Evolutionary conservation across 129 eudicot species (phyloP).

Genomic region (Ambrosia trifida): DNA sequence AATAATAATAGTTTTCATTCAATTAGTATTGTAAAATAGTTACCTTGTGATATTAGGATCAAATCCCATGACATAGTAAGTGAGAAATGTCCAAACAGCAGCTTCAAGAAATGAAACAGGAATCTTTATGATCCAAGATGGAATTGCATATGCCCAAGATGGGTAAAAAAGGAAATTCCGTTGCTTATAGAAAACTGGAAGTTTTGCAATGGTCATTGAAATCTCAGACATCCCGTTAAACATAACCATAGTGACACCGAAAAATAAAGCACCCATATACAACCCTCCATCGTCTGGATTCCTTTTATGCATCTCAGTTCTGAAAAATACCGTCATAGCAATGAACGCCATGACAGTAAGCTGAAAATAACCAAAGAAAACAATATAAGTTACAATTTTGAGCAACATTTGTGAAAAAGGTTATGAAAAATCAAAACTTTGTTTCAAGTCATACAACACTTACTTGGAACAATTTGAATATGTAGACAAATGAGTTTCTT

Average conservation of each 20-base stretch:
- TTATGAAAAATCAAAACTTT: background rate
- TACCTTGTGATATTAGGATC: constrained; percentile 83
- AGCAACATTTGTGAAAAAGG: background rate
- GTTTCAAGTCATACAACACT: constrained; percentile 5
- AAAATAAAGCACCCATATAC: constrained; percentile 53
- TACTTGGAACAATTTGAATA: constrained; percentile 55
- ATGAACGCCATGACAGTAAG: constrained; percentile 44
- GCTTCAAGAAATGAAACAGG: constrained; percentile 65
- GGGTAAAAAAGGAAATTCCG: constrained; percentile 81
- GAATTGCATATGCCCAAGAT: constrained; percentile 73
- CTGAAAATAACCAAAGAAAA: constrained; percentile 36
- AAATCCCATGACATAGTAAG: constrained; percentile 73
- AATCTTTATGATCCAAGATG: constrained; percentile 65
- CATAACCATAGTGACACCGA: constrained; percentile 36
- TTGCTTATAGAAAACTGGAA: constrained; percentile 88
- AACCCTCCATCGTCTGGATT: constrained; percentile 43
- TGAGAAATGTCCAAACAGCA: constrained; percentile 49
- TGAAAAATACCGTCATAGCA: constrained; percentile 59
- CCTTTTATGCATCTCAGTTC: constrained; percentile 57
- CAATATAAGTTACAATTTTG: constrained; percentile 4
- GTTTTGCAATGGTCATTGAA: constrained; percentile 67
- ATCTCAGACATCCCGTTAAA: constrained; percentile 75
- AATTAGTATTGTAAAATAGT: background rate
- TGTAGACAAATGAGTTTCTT: constrained; percentile 60
- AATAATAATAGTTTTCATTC: background rate